phyloP scores from a whole-genome alignment of 2,329 filamentous ascomycete genomes.

The Aspergillus hiratsukae region DNA sequence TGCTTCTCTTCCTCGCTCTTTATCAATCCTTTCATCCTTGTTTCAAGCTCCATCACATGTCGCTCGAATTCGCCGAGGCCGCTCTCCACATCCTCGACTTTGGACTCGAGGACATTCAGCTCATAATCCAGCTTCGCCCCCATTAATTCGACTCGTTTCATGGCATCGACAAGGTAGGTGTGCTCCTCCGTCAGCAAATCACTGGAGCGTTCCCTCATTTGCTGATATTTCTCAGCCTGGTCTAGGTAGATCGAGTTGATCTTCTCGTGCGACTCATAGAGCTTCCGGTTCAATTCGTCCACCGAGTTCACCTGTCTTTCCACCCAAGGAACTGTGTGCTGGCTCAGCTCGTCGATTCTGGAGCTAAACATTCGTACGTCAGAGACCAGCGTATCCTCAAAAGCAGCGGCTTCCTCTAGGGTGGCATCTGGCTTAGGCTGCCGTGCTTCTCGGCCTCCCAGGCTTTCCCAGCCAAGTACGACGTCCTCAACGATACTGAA shows the following conservation, averaged over 20 bases:
- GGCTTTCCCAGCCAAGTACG: constrained; percentile 33
- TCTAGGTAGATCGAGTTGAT: constrained; percentile 65
- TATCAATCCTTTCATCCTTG: constrained; percentile 59
- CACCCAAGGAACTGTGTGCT: constrained; percentile 40
- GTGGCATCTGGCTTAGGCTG: constrained; percentile 35
- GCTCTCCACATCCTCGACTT: constrained; percentile 82
- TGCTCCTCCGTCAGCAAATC: constrained; percentile 68
- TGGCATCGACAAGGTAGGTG: constrained; percentile 61
- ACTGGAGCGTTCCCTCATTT: constrained; percentile 61
- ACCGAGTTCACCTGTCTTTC: constrained; percentile 40
- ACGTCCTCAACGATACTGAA: constrained; percentile 47
- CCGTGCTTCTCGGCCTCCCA: constrained; percentile 21
- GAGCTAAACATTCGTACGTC: constrained; percentile 33
- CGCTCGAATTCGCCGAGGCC: constrained; percentile 74
- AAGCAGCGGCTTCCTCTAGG: constrained; percentile 37
- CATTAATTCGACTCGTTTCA: constrained; percentile 75
- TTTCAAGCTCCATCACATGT: constrained; percentile 69
- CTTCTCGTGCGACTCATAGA: constrained; percentile 60
- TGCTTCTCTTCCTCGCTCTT: constrained; percentile 59
- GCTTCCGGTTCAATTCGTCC: constrained; percentile 59
- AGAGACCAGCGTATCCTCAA: constrained; percentile 37
- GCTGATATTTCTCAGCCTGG: constrained; percentile 65
- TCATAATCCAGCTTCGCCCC: constrained; percentile 90
- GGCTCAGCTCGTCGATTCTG: constrained; percentile 35
- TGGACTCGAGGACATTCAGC: constrained; percentile 70